Evolutionary conservation across 2,329 filamentous ascomycete genomes (phyloP), one percentile per base, ranked within the genome.

Genomic region (Diaporthe humulicola): DNA sequence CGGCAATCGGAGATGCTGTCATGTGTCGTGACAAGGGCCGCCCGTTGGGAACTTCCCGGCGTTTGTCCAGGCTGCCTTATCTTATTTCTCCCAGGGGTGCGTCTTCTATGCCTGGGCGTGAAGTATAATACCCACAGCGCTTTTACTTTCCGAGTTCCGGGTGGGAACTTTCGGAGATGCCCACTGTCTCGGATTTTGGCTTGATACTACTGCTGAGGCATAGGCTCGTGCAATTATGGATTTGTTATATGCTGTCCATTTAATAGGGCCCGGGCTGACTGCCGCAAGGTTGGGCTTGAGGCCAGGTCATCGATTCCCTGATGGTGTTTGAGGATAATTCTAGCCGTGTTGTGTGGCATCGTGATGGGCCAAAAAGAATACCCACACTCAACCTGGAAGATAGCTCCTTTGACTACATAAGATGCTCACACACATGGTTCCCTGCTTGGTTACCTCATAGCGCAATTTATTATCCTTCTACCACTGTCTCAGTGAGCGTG

Each of bases 91-190:
- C 30, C 38, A 10, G 33, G 22, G 33, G n/a, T 58, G 33, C 33
- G 56, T 5, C 30, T 33, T 9, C 38, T 9, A 33, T 58, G 56
- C 33, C n/a, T n/a, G 56, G 33, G 5, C 38, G 9, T 38, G 38
- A 25, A 8, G 33, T 60, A 40, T 57, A 60, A 60, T 60, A 60
- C 33, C 56, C 56, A 60, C 22, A 15, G 14, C 25, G 4, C 48
- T 15, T 6, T 36, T 25, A n/a, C 36, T 45, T 28, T 45, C 58
- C 33, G 38, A 57, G 25, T 25, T 17, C 56, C 22, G 12, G n/a
- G 33, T 40, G 15, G 48, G 17, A 36, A 38, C 45, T 38, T 33
- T 54, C 71, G 71, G 58, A 66, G 4, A 73, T 73, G 58, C 57
- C 58, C 48, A 40, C 25, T 48, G 48, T 45, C 28, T 52, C 45